Conservation (phyloP, 306 rosid genomes). For the Myrica gale region DNA sequence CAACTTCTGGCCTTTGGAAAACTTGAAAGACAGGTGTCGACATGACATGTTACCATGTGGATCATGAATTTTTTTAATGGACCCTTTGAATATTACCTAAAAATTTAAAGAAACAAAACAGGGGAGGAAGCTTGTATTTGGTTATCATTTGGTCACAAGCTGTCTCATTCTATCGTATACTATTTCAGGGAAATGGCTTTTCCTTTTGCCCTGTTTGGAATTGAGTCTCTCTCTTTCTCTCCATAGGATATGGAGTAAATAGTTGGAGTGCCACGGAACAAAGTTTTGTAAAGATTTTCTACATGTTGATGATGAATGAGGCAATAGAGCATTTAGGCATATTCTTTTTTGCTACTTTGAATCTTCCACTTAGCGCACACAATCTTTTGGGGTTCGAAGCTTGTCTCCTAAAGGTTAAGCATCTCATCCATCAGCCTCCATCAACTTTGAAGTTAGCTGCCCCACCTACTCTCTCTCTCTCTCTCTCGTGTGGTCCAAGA, state of each 20-base stretch:
- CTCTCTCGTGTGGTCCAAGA: neutral
- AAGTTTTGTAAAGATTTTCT: conserved; percentile 1
- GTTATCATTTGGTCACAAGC: conserved; percentile 16
- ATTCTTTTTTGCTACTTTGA: conserved; percentile 34
- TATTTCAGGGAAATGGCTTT: conserved; percentile 15
- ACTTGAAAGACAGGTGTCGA: conserved; percentile 14
- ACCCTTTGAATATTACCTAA: conserved; percentile 37
- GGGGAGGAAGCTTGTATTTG: conserved; percentile 1
- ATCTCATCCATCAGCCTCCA: conserved; percentile 35
- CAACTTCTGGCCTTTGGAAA: conserved; percentile 17
- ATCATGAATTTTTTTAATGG: conserved; percentile 19
- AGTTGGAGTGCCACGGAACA: conserved; percentile 10
- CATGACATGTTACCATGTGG: conserved; percentile 30
- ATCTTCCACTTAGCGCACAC: conserved; percentile 36
- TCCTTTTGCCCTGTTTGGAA: neutral
- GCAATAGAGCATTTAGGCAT: conserved; percentile 23
- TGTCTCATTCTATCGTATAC: conserved; percentile 2
- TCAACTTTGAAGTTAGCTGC: no score
- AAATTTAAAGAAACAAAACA: conserved; percentile 6
- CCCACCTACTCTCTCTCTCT: conserved; percentile 29
- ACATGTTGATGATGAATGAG: conserved; percentile 32
- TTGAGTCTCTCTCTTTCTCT: conserved; percentile 20
- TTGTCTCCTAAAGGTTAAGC: conserved; percentile 62
- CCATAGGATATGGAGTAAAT: conserved; percentile 38
- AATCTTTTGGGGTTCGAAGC: conserved; percentile 24